Conservation (phyloP, 108 stramenopile species). For the Pelagomonas calceolata region DNA sequence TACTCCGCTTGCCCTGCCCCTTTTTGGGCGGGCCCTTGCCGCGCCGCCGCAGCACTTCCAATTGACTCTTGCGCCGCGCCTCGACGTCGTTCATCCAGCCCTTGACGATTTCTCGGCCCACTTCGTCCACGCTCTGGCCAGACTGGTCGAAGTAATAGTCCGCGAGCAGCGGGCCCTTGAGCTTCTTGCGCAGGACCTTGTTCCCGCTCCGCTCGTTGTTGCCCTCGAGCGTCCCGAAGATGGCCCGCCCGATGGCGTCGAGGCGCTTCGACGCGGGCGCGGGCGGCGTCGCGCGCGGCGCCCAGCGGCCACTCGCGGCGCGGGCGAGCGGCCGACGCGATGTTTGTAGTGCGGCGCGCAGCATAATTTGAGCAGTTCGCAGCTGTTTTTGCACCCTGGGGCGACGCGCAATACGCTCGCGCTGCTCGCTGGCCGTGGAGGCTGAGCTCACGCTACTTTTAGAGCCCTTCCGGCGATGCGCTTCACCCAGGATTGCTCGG, state of each 20-base stretch:
- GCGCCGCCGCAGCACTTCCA: conserved; percentile 48
- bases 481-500: too few species aligned
- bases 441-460: too few species aligned
- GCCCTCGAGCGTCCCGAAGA: not conserved
- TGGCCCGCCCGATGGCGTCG: not conserved
- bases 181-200: not conserved
- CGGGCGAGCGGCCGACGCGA: too few species aligned
- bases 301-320: too few species aligned
- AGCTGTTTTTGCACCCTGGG: too few species aligned
- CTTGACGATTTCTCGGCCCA: not conserved
- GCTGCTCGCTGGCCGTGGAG: too few species aligned
- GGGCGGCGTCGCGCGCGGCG: too few species aligned
- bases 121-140: not conserved
- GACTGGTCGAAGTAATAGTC: not conserved
- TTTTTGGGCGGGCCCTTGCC: conserved; percentile 83
- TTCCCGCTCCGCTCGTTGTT: not conserved
- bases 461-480: too few species aligned
- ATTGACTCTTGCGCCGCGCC: conserved; percentile 50
- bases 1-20: conserved; percentile 60
- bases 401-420: too few species aligned
- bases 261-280: not conserved
- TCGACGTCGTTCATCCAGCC: conserved; percentile 31
- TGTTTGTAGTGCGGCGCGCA: too few species aligned
- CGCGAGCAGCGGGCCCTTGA: not conserved
- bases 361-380: too few species aligned